Conservation (phyloP, 2,329 filamentous ascomycete species). For the Aureobasidium musti region DNA sequence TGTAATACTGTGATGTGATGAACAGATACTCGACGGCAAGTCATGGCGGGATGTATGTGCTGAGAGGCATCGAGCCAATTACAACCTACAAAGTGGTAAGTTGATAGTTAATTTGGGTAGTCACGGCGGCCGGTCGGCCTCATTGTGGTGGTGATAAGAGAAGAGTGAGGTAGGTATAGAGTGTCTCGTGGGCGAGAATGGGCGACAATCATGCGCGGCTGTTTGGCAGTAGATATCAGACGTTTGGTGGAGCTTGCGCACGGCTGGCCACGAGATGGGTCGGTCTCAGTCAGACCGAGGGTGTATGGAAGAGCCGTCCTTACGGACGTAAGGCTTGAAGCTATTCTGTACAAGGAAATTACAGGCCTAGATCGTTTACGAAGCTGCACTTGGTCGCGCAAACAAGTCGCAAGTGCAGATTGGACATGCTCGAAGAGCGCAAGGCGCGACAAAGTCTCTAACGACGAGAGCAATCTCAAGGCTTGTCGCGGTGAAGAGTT, state of each 20-base stretch:
- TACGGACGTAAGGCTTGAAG: constrained; percentile 8
- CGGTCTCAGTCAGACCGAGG: neutral
- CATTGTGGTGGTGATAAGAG: constrained; percentile 7
- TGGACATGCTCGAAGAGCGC: neutral
- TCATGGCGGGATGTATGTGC: neutral
- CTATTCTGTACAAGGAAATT: constrained; percentile 1
- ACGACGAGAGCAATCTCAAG: neutral
- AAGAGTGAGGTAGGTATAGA: too few relatives aligned
- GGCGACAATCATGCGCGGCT: constrained; percentile 1
- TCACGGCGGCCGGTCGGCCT: constrained; percentile 11
- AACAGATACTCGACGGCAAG: neutral
- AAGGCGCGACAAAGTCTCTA: neutral
- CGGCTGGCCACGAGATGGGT: neutral
- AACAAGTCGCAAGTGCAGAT: neutral
- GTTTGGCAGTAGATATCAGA: constrained; percentile 17
- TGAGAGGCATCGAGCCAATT: too few relatives aligned
- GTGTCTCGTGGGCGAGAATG: neutral
- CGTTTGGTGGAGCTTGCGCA: constrained; percentile 15
- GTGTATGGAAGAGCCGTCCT: neutral
- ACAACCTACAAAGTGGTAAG: neutral
- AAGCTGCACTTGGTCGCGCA: neutral
- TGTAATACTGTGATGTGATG: neutral
- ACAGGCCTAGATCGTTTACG: constrained; percentile 4
- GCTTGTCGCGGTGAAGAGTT: neutral
- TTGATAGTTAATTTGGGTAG: neutral